Evolutionary conservation across 768 basidiomycete species (phyloP).

Genomic region (Kwoniella newhampshirensis): DNA sequence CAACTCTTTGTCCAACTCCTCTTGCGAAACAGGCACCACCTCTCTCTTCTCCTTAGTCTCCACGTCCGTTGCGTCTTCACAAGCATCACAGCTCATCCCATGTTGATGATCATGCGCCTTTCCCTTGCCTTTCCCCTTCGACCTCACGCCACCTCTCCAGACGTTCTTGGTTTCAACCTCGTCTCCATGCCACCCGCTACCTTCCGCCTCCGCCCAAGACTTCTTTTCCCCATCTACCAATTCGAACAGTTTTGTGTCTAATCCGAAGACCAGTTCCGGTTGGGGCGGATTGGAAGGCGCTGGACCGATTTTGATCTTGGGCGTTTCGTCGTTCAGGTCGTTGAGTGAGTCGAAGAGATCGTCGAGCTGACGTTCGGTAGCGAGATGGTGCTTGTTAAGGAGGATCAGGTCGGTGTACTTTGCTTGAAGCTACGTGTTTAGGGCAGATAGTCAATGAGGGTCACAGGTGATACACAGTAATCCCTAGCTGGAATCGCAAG

Average conservation of each 20-base stretch:
- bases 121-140: slow-evolving; percentile 23
- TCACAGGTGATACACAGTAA: background rate
- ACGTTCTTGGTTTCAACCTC: slow-evolving; percentile 82
- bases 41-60: slow-evolving; percentile 6
- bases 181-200: slow-evolving; percentile 62
- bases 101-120: slow-evolving; percentile 34
- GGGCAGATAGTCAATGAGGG: too few relatives aligned
- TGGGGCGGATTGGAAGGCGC: slow-evolving; percentile 61
- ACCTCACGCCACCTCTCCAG: slow-evolving; percentile 55
- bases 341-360: slow-evolving; percentile 79
- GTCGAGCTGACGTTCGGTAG: slow-evolving; percentile 73
- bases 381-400: slow-evolving; percentile 90
- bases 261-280: slow-evolving; percentile 79
- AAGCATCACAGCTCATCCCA: slow-evolving; percentile 17
- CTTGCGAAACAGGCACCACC: slow-evolving; percentile 28
- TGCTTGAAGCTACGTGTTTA: slow-evolving; percentile 61
- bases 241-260: slow-evolving; percentile 77
- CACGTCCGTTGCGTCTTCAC: background rate
- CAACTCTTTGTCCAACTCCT: slow-evolving; percentile 35
- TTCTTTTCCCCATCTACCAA: slow-evolving; percentile 42
- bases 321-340: slow-evolving; percentile 85
- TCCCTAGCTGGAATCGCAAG: background rate
- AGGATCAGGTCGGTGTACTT: slow-evolving; percentile 89
- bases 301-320: slow-evolving; percentile 66
- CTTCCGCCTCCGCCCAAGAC: slow-evolving; percentile 30